These are phyloP conservation scores for Blepharisma stoltei DNA, from an alignment of 73 alveolate genomes.

Conservation along the genomic window DNA sequence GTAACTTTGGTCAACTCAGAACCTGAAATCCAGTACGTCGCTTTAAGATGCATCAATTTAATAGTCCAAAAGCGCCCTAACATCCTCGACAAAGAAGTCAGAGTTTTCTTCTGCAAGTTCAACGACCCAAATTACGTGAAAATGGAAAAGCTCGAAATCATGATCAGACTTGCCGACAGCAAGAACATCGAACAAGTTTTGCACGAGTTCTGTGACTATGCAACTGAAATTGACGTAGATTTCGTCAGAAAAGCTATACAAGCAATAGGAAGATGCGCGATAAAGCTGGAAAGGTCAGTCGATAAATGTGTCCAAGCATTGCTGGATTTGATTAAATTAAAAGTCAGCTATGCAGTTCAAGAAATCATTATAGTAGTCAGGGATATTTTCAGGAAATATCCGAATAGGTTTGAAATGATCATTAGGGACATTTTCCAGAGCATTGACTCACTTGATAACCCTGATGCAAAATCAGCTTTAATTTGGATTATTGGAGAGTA, in stretches of 20 bases:
- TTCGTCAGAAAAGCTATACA: constrained; percentile 89
- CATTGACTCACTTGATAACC: constrained; percentile 93
- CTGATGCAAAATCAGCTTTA: constrained; percentile 98
- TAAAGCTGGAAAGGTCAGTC: constrained; percentile 93
- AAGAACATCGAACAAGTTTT: constrained; percentile 92
- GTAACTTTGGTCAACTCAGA: constrained; percentile 78
- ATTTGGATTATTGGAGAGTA: constrained; percentile 93
- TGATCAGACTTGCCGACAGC: constrained; percentile 91
- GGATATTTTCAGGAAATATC: constrained; percentile 97
- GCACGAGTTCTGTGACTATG: constrained; percentile 90
- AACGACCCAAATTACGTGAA: constrained; percentile 98
- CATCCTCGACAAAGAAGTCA: constrained; percentile 92
- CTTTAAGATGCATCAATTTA: constrained; percentile 95
- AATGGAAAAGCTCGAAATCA: constrained; percentile 94
- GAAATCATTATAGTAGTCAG: constrained; percentile 96
- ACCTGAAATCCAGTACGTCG: constrained; percentile 98
- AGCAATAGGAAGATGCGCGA: constrained; percentile 96
- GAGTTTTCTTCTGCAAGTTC: constrained; percentile 97
- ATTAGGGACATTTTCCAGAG: constrained; percentile 88
- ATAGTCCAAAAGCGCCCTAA: constrained; percentile 94
- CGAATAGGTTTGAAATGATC: constrained; percentile 84
- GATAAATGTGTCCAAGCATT: constrained; percentile 62
- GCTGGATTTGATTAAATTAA: constrained; percentile 33
- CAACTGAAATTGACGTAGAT: constrained; percentile 96
- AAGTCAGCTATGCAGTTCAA: constrained; percentile 97